Conservation (phyloP, 495 filamentous ascomycete genomes). For the Penicillium daleae region DNA sequence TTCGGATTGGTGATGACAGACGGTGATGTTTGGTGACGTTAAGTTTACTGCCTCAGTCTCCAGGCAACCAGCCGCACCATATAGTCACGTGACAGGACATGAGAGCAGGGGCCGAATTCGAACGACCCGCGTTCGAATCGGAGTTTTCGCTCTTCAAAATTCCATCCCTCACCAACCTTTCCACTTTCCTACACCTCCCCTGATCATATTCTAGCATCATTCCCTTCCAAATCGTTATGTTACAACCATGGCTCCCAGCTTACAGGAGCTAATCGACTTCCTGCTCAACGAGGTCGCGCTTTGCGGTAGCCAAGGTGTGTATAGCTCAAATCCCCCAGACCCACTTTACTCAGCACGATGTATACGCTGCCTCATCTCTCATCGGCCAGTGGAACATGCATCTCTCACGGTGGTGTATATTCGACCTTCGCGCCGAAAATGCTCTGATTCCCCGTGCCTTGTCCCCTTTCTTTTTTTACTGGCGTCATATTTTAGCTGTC, state of each 20-base stretch:
- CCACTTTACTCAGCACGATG: slow-evolving; percentile 26
- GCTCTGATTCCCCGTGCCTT: neutral
- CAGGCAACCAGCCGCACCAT: neutral
- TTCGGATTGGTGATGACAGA: too few relatives aligned
- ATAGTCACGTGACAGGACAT: neutral
- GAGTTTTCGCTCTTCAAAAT: slow-evolving; percentile 30
- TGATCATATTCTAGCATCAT: slow-evolving; percentile 1
- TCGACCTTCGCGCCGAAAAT: neutral
- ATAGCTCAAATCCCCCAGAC: slow-evolving; percentile 22
- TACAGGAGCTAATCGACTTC: slow-evolving; percentile 73
- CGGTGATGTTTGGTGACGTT: neutral
- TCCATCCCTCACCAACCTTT: slow-evolving; percentile 19
- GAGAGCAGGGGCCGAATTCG: slow-evolving; percentile 1
- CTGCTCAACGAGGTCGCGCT: slow-evolving; percentile 74
- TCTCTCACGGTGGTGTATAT: neutral
- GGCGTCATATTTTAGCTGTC: neutral
- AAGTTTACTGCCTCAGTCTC: neutral
- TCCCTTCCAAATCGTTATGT: slow-evolving; percentile 20
- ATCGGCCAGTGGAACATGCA: slow-evolving; percentile 3
- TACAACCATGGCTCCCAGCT: slow-evolving; percentile 60
- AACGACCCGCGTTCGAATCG: slow-evolving; percentile 44
- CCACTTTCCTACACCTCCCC: slow-evolving; percentile 5
- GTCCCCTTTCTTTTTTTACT: neutral
- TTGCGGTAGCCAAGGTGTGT: slow-evolving; percentile 70
- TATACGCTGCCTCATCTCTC: slow-evolving; percentile 6